Base-by-base conservation (phyloP, 441 rosid genomes). In the Gossypium schwendimanii region DNA sequence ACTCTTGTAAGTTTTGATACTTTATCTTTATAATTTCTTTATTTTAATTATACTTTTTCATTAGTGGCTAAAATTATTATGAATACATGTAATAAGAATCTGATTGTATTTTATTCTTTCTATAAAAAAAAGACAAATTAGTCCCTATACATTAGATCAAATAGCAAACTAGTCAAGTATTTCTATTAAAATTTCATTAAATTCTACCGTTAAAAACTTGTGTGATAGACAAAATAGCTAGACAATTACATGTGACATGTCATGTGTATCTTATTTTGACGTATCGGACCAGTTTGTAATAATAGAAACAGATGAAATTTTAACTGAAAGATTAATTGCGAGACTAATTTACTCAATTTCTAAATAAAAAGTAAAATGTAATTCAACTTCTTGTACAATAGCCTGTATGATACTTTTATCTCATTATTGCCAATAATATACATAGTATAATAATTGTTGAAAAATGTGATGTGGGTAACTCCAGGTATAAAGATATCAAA, bases 1-100 rank as follows among this genome's bases (percentile, higher is more conserved):
- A 68, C 59, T 50, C 71, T 17, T 68, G 71, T 68, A 52, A 68
- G 71, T 65, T 11, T 55, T 23, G 4, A 20, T 14, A 36, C 50
- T 12, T 63, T 63, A 11, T 36, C 14, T 41, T 23, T 58, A n/a
- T 17, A 50, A 4, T 50, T 50, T 50, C 20, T 50, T 50, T 14
- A 4, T 59, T 59, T 14, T 14, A 28, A n/a, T 8, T 50, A n/a
- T 15, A 15, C 14, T 39, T 39, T 39, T 39, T 39, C 11, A 39
- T 39, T 41, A 41, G 47, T 41, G 47, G 45, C 0, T 41, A 41
- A 41, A 41, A 2, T 10, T 10, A 41, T 10, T 41, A 41, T 41
- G 47, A 41, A 41, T 10, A 41, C 47, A 10, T 41, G 12, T 10
- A 41, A 10, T 41, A 41, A 10, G 2, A 10, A 41, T 41, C 1